Base-by-base conservation (phyloP, 2,329 filamentous ascomycete genomes). In the Colletotrichum viniferum region DNA sequence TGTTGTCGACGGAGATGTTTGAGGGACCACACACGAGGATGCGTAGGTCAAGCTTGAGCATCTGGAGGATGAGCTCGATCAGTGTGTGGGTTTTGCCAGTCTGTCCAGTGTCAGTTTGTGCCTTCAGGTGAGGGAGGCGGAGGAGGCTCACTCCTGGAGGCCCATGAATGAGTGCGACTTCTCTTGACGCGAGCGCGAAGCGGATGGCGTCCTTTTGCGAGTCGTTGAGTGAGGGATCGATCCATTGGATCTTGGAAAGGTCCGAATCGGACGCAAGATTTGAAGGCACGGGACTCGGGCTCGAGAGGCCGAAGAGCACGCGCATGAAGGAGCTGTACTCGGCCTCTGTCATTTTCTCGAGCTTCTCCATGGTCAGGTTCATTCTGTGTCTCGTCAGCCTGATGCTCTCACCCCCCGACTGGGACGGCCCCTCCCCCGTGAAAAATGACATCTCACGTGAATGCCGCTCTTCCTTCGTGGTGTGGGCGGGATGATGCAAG, bases 1-100 rank as follows among this genome's bases (percentile, higher is more conserved):
- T 98, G 81, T 99, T 99, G 89, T 99, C 97, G 2, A 99, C 97
- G 1, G 95, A 97, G 79, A 99, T 96, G 82, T 99, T 99, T 34
- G 95, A 98, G 0, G 97, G 97, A 0, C 96, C 97, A 80, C 97
- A 98, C n/a, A 98, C 96, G 3, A 98, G 89, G 13, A 98, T 88
- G 2, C 96, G 92, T 69, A 93, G 89, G 38, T 92, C 90, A 28
- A 91, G 91, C 81, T 93, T 93, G 70, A 97, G 88, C 79, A 98
- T 87, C 81, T 99, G 97, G n/a, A 97, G 88, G 76, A 99, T 98
- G 14, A 99, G 88, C 84, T 99, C 97, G 75, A 99, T 96, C 52
- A 99, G 86, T 0, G 97, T 98, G 82, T 98, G 96, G 0, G 97
- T 99, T 84, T 99, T 99, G 64, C 97, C 97, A 0, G 97, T 99